Percentiles rank a stretch among this genome's conserved stretches.
These are phyloP conservation scores for Leccinum rimulosum DNA, from an alignment of 768 basidiomycete genomes.

Conservation along the genomic window DNA sequence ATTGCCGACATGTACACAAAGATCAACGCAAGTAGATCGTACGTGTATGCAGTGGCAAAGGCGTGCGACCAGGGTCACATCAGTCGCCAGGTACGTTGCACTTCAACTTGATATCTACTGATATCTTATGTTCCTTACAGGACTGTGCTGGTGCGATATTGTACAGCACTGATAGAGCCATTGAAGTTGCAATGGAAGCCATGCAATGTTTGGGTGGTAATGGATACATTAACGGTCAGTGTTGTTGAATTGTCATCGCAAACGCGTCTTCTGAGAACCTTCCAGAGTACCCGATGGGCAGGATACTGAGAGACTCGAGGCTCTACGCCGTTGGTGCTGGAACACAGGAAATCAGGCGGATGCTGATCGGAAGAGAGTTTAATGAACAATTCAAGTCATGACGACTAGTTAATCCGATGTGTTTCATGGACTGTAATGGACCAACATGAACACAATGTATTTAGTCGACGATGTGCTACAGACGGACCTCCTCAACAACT, in stretches of 20 bases:
- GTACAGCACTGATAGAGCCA: slow-evolving; percentile 88
- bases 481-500: background rate
- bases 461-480: background rate
- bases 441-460: background rate
- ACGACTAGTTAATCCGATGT: background rate
- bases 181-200: slow-evolving; percentile 86
- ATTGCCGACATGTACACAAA: slow-evolving; percentile 96
- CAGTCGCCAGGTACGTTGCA: slow-evolving; percentile 64
- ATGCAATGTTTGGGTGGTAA: slow-evolving; percentile 96
- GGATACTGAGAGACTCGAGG: slow-evolving; percentile 82
- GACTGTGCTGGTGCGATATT: slow-evolving; percentile 95
- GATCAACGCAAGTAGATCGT: slow-evolving; percentile 81
- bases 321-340: slow-evolving; percentile 96
- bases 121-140: slow-evolving; percentile 31
- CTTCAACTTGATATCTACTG: background rate
- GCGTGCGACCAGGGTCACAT: slow-evolving; percentile 81
- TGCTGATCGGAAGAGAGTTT: slow-evolving; percentile 93
- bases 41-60: slow-evolving; percentile 89
- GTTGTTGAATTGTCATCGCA: background rate
- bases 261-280: background rate
- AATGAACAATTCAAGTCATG: slow-evolving; percentile 59
- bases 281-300: slow-evolving; percentile 87
- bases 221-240: slow-evolving; percentile 88
- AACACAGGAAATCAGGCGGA: slow-evolving; percentile 91
- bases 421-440: background rate